Evolutionary conservation across 352 stramenopile genomes (phyloP), one percentile per base, ranked within the genome.

Genomic region (Pilasporangium apinafurcum): DNA sequence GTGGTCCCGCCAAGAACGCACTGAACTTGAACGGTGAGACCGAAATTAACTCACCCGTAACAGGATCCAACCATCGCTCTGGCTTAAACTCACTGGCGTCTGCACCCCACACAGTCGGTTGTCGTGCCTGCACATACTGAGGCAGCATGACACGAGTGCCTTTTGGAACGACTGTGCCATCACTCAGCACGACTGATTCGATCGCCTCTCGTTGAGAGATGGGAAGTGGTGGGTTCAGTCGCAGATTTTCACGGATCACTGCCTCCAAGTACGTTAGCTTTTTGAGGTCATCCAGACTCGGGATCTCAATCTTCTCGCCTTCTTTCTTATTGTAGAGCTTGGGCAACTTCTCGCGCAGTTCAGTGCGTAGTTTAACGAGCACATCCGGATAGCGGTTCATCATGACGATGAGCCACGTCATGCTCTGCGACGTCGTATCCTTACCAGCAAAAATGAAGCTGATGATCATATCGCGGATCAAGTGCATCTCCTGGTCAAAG

Each of bases 391-490:
- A 60, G 4, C 65, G 62, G 25, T 70, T 79, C 37, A 95, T 55
- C 56, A 89, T 75, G 30, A 90, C 67, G 20, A 94, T 38, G 28
- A 86, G 72, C 83, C 84, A 95, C 4, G 60, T 52, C 35, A 95
- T 61, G 8, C 59, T 81, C 38, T 81, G 62, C 1, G 81, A 67
- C 0, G 83, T 95, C 8, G 84, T 90, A 44, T 88, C 83, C 0
- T 76, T 53, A 1, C 81, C 81, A 31, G 81, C 83, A n/a, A 83
- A 61, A 26, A 95, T 55, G 35, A 95, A 91, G 48, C 68, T 85
- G 30, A 95, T 60, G 9, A 81, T 59, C 37, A 96, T 85, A 58
- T 94, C 76, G n/a, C 77, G 74, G 31, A 95, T 72, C 13, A 64
- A 40, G 8, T 36, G 30, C 12, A 38, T 24, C 17, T 53, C 39